Evolutionary conservation across 2,329 filamentous ascomycete species (phyloP).

Genomic region (Aspergillus aculeatus): DNA sequence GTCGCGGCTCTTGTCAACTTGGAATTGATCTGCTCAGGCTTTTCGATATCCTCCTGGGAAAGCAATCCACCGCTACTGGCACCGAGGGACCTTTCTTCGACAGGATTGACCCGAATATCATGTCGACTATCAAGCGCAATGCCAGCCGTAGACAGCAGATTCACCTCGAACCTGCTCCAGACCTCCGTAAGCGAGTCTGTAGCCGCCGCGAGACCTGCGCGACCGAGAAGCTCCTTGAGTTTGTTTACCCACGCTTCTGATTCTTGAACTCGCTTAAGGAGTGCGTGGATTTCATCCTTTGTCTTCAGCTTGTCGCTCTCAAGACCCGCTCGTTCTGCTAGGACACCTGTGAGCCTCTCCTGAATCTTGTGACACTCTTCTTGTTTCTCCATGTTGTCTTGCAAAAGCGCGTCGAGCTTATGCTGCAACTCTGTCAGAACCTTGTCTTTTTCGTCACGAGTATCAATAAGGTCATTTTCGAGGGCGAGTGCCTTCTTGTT

Average conservation of each 20-base stretch:
- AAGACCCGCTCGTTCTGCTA: conserved; percentile 16
- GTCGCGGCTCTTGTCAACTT: not conserved
- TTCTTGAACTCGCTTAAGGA: conserved; percentile 26
- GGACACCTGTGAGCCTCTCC: conserved; percentile 13
- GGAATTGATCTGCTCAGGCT: not conserved
- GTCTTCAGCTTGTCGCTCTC: conserved; percentile 22
- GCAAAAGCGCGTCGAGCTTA: conserved; percentile 17
- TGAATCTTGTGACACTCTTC: conserved; percentile 24
- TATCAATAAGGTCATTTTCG: conserved; percentile 16
- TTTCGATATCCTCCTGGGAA: not conserved
- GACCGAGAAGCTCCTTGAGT: conserved; percentile 21
- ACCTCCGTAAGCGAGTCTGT: conserved; percentile 19
- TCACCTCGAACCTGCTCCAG: conserved; percentile 21
- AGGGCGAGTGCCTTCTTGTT: conserved; percentile 22
- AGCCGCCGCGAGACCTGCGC: conserved; percentile 14
- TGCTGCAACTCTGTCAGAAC: conserved; percentile 11
- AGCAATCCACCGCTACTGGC: too few species aligned
- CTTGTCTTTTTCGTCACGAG: conserved; percentile 7
- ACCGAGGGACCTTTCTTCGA: too few species aligned
- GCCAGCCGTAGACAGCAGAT: conserved; percentile 11
- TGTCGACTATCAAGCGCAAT: not conserved
- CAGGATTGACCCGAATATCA: too few species aligned
- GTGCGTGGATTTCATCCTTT: conserved; percentile 25
- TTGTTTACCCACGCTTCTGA: conserved; percentile 25
- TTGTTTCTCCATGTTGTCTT: conserved; percentile 20